phyloP scores from a whole-genome alignment of 805 yeast species.

The Aciculoconidium aculeatum region DNA sequence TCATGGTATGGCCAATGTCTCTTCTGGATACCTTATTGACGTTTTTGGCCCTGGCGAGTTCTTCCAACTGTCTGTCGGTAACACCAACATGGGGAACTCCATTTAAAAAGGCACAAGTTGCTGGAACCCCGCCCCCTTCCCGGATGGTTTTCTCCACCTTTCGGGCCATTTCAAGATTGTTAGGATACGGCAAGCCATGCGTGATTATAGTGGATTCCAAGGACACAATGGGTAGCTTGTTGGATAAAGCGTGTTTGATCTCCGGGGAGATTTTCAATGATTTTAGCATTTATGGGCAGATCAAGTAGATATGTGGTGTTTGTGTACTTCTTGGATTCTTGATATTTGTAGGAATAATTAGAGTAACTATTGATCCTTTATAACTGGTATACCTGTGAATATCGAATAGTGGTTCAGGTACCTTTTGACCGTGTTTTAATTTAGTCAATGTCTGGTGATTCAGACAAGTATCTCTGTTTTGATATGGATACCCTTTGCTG shows the following conservation, averaged over 20 bases:
- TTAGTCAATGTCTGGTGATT: neutral
- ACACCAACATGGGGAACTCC: conserved; percentile 75
- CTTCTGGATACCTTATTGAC: conserved; percentile 70
- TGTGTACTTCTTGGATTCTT: too few relatives aligned
- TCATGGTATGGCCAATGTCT: conserved; percentile 70
- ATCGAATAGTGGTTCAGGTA: conserved; percentile 3
- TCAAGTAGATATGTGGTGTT: too few relatives aligned
- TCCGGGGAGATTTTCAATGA: conserved; percentile 46
- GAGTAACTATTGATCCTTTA: too few relatives aligned
- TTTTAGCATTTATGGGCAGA: too few relatives aligned
- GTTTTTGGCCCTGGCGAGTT: conserved; percentile 37
- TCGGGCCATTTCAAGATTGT: conserved; percentile 66
- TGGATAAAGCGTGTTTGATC: conserved; percentile 53
- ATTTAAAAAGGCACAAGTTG: conserved; percentile 71
- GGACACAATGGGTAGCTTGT: conserved; percentile 65
- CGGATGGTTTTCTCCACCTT: conserved; percentile 61
- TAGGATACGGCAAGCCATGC: conserved; percentile 84
- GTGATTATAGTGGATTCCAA: conserved; percentile 84
- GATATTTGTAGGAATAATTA: too few relatives aligned
- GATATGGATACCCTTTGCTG: too few relatives aligned
- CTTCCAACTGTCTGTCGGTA: conserved; percentile 38
- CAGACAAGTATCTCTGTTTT: neutral
- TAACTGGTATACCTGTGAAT: too few relatives aligned
- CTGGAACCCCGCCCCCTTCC: conserved; percentile 66
- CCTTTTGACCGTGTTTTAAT: neutral